phyloP scores from a whole-genome alignment of 2,329 filamentous ascomycete species.

The Xylogone sp. region DNA sequence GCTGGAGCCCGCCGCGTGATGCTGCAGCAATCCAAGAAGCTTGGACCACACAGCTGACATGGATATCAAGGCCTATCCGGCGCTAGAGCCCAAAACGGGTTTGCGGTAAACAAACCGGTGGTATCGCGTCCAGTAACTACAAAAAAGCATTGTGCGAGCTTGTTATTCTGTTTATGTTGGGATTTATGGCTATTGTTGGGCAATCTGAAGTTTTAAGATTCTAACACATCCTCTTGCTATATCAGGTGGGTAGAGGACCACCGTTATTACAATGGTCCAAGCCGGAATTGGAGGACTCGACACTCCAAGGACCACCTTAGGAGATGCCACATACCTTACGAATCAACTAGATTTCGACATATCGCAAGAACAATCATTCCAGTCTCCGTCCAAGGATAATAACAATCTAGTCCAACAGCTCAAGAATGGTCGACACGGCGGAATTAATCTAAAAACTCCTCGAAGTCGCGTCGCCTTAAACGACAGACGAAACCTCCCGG shows the following conservation, averaged over 20 bases:
- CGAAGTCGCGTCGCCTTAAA: constrained; percentile 64
- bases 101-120: constrained; percentile 16
- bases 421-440: constrained; percentile 58
- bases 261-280: constrained; percentile 52
- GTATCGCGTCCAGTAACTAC: neutral
- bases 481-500: constrained; percentile 68
- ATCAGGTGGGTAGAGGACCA: constrained; percentile 14
- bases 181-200: constrained; percentile 23
- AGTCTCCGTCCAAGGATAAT: constrained; percentile 71
- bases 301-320: constrained; percentile 80
- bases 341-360: constrained; percentile 73
- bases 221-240: constrained; percentile 15
- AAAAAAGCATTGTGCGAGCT: neutral
- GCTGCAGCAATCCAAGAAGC: neutral
- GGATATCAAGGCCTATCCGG: neutral
- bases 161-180: constrained; percentile 19
- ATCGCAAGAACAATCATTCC: constrained; percentile 84
- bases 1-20: neutral
- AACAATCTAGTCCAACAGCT: constrained; percentile 74
- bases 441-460: constrained; percentile 67
- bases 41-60: neutral
- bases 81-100: constrained; percentile 4
- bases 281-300: constrained; percentile 66
- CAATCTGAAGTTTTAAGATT: constrained; percentile 16
- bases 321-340: constrained; percentile 78